phyloP scores from a whole-genome alignment of 768 basidiomycete species.

The Leccinum sublutescens region DNA sequence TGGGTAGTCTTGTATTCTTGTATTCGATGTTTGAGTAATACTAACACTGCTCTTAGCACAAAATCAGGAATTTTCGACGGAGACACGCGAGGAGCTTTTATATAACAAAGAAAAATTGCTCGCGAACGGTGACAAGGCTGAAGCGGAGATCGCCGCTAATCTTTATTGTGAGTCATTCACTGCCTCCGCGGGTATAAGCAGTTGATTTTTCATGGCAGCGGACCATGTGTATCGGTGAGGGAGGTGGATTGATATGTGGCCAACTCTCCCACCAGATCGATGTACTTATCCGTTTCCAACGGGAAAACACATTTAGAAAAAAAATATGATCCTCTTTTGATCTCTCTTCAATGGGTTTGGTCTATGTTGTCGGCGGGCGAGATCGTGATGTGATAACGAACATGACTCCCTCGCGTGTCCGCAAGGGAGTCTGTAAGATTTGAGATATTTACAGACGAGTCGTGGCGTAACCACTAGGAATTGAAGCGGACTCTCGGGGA shows the following conservation, averaged over 20 bases:
- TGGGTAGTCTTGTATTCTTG: conserved; percentile 40
- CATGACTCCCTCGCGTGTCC: too few relatives aligned
- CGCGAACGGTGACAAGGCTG: conserved; percentile 92
- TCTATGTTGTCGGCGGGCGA: too few relatives aligned
- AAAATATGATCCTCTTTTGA: conserved; percentile 2
- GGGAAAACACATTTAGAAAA: conserved; percentile 3
- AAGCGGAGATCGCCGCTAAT: conserved; percentile 97
- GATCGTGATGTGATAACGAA: too few relatives aligned
- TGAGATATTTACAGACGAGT: too few relatives aligned
- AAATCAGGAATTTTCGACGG: conserved; percentile 97
- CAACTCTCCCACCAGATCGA: conserved; percentile 8
- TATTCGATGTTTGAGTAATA: conserved; percentile 6
- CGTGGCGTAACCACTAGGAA: too few relatives aligned
- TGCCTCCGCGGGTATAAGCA: conserved; percentile 12
- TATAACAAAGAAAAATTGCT: conserved; percentile 99
- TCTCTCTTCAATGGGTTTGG: background rate
- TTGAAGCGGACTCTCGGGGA: too few relatives aligned
- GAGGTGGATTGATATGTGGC: conserved; percentile 8
- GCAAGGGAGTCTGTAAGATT: too few relatives aligned
- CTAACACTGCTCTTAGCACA: conserved; percentile 57
- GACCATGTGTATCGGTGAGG: conserved; percentile 83
- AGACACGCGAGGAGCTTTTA: conserved; percentile 95
- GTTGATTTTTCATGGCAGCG: conserved; percentile 44
- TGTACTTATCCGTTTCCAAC: conserved; percentile 27
- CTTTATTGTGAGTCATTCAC: conserved; percentile 55